These are phyloP conservation scores for Monilinia aucupariae DNA, from an alignment of 2,329 filamentous ascomycete species.

Conservation along the genomic window DNA sequence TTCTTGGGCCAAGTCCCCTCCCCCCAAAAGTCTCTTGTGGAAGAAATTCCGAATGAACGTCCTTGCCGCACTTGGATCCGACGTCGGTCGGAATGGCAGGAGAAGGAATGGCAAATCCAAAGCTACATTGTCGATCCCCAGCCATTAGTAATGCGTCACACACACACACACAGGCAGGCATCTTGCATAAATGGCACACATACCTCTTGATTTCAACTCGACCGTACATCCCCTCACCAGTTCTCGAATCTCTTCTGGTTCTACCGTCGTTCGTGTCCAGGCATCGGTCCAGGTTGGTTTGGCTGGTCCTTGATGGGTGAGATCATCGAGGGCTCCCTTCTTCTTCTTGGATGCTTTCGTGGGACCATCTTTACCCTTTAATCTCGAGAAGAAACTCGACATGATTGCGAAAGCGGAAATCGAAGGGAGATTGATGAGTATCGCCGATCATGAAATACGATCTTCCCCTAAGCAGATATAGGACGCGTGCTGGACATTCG, in stretches of 20 bases:
- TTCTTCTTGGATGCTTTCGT: constrained; percentile 58
- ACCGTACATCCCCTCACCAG: constrained; percentile 77
- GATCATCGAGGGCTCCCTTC: constrained; percentile 54
- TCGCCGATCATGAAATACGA: constrained; percentile 10
- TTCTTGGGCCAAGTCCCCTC: constrained; percentile 73
- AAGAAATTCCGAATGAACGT: constrained; percentile 94
- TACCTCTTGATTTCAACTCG: constrained; percentile 93
- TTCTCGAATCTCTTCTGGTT: constrained; percentile 86
- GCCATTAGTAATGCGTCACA: constrained; percentile 30
- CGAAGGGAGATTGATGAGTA: not conserved
- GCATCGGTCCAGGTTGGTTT: constrained; percentile 84
- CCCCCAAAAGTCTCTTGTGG: constrained; percentile 60
- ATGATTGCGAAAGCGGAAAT: constrained; percentile 20
- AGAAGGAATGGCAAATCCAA: constrained; percentile 90
- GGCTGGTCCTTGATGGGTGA: constrained; percentile 46
- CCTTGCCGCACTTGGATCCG: constrained; percentile 84
- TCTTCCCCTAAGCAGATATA: not conserved
- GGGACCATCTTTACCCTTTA: constrained; percentile 67
- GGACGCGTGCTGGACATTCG: too few species aligned
- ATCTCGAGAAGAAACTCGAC: constrained; percentile 35
- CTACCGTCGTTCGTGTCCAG: constrained; percentile 75
- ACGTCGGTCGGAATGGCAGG: constrained; percentile 87
- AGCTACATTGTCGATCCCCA: constrained; percentile 45
- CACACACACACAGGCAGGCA: not conserved
- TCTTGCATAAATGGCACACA: constrained; percentile 46